phyloP scores from a whole-genome alignment of 2,329 filamentous ascomycete species.

The Sclerotinia spermophila region DNA sequence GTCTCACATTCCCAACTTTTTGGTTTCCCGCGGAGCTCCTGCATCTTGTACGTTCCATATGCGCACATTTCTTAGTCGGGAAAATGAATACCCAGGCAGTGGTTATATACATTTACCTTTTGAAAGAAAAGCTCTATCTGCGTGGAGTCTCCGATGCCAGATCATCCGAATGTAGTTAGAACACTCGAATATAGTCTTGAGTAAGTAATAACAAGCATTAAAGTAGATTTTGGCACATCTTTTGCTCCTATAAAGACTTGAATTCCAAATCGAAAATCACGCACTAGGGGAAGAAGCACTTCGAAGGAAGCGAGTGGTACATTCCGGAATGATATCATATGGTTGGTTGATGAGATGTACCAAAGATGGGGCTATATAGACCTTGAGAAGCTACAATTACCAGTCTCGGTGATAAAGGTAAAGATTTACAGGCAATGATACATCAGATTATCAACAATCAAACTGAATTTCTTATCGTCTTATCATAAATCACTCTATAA shows the following conservation, averaged over 20 bases:
- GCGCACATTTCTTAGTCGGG: no score
- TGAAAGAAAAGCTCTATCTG: neutral
- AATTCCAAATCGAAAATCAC: no score
- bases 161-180: neutral
- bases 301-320: neutral
- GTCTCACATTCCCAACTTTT: neutral
- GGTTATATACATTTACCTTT: neutral
- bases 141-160: neutral
- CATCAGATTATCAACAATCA: neutral
- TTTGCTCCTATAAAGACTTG: no score
- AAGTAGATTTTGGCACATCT: no score
- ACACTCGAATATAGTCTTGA: no score
- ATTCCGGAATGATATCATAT: neutral
- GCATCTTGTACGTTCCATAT: no score
- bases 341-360: neutral
- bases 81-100: neutral
- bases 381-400: neutral
- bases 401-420: rapidly evolving
- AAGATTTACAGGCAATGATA: neutral
- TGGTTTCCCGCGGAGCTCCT: neutral
- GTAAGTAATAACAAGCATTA: neutral
- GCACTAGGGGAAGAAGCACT: neutral
- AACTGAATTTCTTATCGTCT: no score
- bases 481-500: neutral
- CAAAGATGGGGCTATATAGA: neutral